A percentile compares a stretch with the other conserved stretches of the same genome.
These are phyloP conservation scores for Verticillium longisporum DNA, from an alignment of 2,329 filamentous ascomycete genomes.

Conservation along the genomic window DNA sequence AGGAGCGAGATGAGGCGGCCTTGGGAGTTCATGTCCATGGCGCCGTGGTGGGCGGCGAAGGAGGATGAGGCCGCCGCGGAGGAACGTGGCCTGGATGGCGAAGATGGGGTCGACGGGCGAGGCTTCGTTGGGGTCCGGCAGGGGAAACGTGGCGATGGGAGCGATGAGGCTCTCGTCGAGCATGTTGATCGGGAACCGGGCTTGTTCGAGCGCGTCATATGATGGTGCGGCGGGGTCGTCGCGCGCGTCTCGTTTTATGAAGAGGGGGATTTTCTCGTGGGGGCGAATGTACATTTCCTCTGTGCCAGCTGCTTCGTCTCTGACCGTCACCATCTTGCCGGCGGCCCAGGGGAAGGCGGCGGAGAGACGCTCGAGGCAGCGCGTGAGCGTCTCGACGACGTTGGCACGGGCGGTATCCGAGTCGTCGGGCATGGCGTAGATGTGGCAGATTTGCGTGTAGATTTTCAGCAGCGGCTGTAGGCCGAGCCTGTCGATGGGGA, in stretches of 20 bases:
- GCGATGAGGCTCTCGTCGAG: constrained; percentile 37
- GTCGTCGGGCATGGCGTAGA: constrained; percentile 24
- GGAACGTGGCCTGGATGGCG: constrained; percentile 6
- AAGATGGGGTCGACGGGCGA: constrained; percentile 2
- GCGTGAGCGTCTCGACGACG: constrained; percentile 22
- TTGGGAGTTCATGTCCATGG: constrained; percentile 45
- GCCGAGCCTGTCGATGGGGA: constrained; percentile 32
- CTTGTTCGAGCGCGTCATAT: constrained; percentile 26
- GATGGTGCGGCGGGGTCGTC: constrained; percentile 24
- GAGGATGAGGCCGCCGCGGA: constrained; percentile 41
- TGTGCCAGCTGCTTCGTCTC: constrained; percentile 15
- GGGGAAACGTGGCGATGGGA: constrained; percentile 5
- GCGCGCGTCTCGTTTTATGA: constrained; percentile 36
- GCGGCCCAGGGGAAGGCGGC: constrained; percentile 38
- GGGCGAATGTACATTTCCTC: constrained; percentile 32
- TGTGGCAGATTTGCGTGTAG: constrained; percentile 38
- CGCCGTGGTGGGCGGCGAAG: constrained; percentile 38
- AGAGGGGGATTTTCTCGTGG: constrained; percentile 18
- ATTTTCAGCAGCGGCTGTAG: constrained; percentile 31
- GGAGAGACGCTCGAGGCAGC: constrained; percentile 30
- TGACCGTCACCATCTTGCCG: constrained; percentile 32
- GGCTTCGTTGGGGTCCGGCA: background rate
- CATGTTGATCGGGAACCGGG: constrained; percentile 38
- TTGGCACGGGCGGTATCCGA: constrained; percentile 9
- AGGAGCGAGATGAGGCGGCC: constrained; percentile 38